A percentile compares a stretch with the other conserved stretches of the same genome.
Evolutionary conservation across 257 asterid genomes (phyloP).

Genomic region (Nicotiana obtusifolia): DNA sequence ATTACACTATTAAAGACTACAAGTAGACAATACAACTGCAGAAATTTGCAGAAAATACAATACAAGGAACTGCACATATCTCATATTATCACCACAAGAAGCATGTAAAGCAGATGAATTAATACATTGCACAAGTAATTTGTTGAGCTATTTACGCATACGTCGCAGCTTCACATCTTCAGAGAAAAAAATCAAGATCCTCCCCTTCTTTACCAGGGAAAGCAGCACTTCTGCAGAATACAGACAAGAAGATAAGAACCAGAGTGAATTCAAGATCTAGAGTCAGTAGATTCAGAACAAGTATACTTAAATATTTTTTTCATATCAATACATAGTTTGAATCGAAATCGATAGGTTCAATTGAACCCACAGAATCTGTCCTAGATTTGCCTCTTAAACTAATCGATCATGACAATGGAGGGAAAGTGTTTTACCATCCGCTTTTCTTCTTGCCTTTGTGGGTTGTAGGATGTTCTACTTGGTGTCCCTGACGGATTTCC

Average conservation of each 20-base stretch:
- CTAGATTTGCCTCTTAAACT: neutral
- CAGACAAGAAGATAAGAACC: neutral
- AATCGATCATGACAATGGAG: neutral
- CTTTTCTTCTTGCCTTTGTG: slow-evolving; percentile 21
- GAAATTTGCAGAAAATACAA: neutral
- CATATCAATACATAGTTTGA: neutral
- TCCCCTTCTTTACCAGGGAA: slow-evolving; percentile 31
- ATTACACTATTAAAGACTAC: neutral
- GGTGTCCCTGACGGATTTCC: slow-evolving; percentile 43
- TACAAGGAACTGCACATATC: neutral
- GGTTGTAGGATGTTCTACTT: slow-evolving; percentile 24
- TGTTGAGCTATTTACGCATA: neutral
- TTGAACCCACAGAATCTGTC: neutral
- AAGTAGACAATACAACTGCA: neutral
- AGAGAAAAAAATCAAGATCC: neutral
- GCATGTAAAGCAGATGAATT: neutral
- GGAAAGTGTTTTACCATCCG: slow-evolving; percentile 26
- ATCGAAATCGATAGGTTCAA: neutral
- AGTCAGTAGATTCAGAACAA: neutral
- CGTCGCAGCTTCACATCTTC: neutral
- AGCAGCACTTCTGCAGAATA: slow-evolving; percentile 41
- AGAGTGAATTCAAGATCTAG: neutral
- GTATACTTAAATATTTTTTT: neutral
- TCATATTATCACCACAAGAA: neutral
- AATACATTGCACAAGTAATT: neutral